These are phyloP conservation scores for Trichoderma gamsii DNA, from an alignment of 495 filamentous ascomycete genomes.

Conservation along the genomic window DNA sequence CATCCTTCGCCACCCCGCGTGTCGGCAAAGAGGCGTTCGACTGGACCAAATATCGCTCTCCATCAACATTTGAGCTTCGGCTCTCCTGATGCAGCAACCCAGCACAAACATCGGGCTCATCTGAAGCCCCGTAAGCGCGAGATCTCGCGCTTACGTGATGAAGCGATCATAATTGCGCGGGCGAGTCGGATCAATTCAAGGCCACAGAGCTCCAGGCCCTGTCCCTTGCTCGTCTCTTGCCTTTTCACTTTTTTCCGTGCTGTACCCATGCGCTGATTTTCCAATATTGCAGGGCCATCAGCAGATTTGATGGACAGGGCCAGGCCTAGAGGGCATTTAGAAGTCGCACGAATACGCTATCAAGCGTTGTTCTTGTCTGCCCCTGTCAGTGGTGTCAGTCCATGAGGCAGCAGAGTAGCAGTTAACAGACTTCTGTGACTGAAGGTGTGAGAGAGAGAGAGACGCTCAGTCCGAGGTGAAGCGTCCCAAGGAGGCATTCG, in stretches of 20 bases:
- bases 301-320: not conserved
- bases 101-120: conserved; percentile 7
- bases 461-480: too few relatives aligned
- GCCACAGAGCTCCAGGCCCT: not conserved
- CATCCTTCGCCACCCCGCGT: not conserved
- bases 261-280: not conserved
- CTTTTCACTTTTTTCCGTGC: not conserved
- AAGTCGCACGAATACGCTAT: not conserved
- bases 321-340: not conserved
- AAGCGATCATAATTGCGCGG: not conserved
- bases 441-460: too few relatives aligned
- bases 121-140: not conserved
- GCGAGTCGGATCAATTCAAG: not conserved
- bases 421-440: too few relatives aligned
- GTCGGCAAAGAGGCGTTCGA: not conserved
- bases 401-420: too few relatives aligned
- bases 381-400: not conserved
- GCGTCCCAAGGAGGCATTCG: too few relatives aligned
- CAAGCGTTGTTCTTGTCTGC: not conserved
- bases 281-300: conserved; percentile 10
- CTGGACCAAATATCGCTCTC: not conserved
- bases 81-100: not conserved
- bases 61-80: not conserved
- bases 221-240: not conserved
- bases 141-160: not conserved